Percentiles rank a stretch among this genome's conserved stretches.
phyloP scores from a whole-genome alignment of 176 grass and related monocot genomes.

The Metroxylon sagu region DNA sequence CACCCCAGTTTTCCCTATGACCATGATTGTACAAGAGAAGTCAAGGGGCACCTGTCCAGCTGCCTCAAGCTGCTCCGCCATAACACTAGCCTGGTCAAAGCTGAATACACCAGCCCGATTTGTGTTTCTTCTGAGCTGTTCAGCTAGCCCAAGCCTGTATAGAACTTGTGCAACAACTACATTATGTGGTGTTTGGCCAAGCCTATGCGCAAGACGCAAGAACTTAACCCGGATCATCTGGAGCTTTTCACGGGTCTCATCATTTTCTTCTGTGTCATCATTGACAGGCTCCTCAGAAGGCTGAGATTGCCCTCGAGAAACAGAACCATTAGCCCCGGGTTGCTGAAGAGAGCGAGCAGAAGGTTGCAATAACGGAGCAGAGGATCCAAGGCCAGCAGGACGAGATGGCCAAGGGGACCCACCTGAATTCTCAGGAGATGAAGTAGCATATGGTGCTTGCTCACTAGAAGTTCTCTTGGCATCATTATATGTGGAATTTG shows the following conservation, averaged over 20 bases:
- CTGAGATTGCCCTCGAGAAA: conserved; percentile 21
- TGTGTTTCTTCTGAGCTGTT: conserved; percentile 73
- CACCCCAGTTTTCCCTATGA: conserved; percentile 88
- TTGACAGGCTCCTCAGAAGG: conserved; percentile 29
- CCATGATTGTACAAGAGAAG: conserved; percentile 87
- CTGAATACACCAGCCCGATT: conserved; percentile 44
- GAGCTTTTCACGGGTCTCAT: conserved; percentile 87
- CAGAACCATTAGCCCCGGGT: conserved; percentile 33
- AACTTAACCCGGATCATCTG: conserved; percentile 88
- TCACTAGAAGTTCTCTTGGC: conserved; percentile 18
- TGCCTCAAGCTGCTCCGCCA: conserved; percentile 80
- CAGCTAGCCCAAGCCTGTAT: conserved; percentile 84
- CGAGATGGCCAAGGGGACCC: conserved; percentile 27
- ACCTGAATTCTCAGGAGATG: conserved; percentile 15
- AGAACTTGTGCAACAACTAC: conserved; percentile 95
- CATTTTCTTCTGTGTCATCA: conserved; percentile 61
- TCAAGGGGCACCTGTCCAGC: conserved; percentile 50
- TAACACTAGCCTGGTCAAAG: conserved; percentile 59
- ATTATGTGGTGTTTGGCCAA: conserved; percentile 83
- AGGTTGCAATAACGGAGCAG: conserved; percentile 46
- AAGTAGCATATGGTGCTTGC: conserved; percentile 18
- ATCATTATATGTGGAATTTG: conserved; percentile 41
- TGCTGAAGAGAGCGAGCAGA: conserved; percentile 45
- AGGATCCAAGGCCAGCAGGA: conserved; percentile 76
- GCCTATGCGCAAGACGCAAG: conserved; percentile 66